Conservation (phyloP, 345 rosid genomes). For the Eucalyptus lansdowneana region DNA sequence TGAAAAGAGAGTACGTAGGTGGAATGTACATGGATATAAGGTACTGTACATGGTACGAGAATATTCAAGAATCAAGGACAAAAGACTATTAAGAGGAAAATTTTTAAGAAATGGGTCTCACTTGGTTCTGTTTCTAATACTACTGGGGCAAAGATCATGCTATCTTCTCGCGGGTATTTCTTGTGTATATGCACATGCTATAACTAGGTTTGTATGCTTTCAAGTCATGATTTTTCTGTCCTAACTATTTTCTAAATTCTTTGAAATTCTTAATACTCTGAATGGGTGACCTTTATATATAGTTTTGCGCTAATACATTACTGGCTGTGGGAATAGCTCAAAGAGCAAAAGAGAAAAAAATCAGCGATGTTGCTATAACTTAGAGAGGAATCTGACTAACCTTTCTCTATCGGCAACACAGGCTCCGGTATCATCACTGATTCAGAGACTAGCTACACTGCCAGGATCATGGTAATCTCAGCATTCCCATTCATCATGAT, state of each 20-base stretch:
- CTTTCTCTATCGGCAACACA: neutral
- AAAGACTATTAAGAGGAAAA: neutral
- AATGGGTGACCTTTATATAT: neutral
- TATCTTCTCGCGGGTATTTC: neutral
- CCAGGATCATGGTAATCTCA: conserved; percentile 26
- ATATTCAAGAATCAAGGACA: neutral
- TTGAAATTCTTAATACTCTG: neutral
- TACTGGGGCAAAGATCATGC: neutral
- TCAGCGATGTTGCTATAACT: neutral
- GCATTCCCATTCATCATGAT: conserved; percentile 21
- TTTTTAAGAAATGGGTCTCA: neutral
- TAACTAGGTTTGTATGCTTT: neutral
- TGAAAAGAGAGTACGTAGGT: neutral
- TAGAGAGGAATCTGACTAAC: neutral
- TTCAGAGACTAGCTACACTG: conserved; percentile 24
- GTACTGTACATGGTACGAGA: neutral
- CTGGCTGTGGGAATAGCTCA: neutral
- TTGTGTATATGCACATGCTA: neutral
- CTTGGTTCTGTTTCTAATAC: neutral
- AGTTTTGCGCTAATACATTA: neutral
- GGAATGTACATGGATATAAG: neutral
- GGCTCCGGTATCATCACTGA: conserved; percentile 26
- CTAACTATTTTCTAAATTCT: neutral
- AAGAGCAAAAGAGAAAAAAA: neutral
- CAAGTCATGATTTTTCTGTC: neutral